Conservation (phyloP, 1,139 yeast species). For the Hemisphaericaspora xylofermentans region DNA sequence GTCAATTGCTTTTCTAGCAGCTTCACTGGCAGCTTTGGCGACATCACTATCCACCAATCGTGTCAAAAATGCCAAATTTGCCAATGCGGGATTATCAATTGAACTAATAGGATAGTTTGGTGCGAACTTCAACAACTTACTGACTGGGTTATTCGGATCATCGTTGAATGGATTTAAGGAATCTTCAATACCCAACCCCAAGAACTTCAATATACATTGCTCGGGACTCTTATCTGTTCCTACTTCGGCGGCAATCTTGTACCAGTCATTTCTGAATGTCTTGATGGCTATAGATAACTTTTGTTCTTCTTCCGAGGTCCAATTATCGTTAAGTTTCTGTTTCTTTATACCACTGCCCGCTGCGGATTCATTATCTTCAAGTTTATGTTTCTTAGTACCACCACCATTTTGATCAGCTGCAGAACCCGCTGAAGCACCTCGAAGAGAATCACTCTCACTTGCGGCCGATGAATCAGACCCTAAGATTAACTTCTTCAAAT, state of each 20-base stretch:
- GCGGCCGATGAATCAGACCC: constrained; percentile 1
- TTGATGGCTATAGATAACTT: constrained; percentile 63
- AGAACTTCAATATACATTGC: constrained; percentile 76
- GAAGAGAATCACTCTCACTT: not conserved
- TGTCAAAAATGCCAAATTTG: constrained; percentile 84
- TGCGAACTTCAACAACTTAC: constrained; percentile 70
- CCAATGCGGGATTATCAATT: constrained; percentile 88
- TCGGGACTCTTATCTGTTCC: constrained; percentile 67
- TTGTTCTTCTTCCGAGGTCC: constrained; percentile 65
- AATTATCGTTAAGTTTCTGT: constrained; percentile 44
- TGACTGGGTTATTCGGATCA: constrained; percentile 32
- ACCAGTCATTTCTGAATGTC: constrained; percentile 69
- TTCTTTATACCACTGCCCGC: constrained; percentile 24
- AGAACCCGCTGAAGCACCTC: constrained; percentile 6
- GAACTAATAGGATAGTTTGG: constrained; percentile 82
- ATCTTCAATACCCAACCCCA: constrained; percentile 83
- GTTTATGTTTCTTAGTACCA: constrained; percentile 7
- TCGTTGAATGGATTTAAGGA: constrained; percentile 52
- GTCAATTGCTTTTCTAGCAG: constrained; percentile 61
- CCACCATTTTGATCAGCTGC: constrained; percentile 8
- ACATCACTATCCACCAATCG: constrained; percentile 84
- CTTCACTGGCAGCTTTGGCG: constrained; percentile 76
- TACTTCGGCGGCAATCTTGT: constrained; percentile 60
- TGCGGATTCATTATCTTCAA: constrained; percentile 8
- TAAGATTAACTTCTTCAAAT: constrained; percentile 51